These are phyloP conservation scores for Neonectria faginata DNA, from an alignment of 2,329 filamentous ascomycete species.

Conservation along the genomic window DNA sequence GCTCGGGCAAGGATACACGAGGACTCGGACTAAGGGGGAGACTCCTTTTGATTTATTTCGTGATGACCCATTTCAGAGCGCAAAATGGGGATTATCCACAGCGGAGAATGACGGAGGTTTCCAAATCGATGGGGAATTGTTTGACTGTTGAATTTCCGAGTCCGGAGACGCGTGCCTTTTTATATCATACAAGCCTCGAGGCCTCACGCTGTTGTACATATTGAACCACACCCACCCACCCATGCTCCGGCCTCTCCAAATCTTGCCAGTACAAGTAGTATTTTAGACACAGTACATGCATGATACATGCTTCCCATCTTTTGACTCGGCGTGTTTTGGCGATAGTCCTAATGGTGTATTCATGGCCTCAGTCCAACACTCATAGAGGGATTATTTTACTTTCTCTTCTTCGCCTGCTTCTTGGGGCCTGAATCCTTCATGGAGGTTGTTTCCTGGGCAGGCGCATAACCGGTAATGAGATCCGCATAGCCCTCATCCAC, in stretches of 20 bases:
- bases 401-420: constrained; percentile 62
- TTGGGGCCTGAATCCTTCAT: constrained; percentile 54
- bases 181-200: constrained; percentile 52
- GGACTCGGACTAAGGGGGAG: constrained; percentile 64
- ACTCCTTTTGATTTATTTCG: constrained; percentile 26
- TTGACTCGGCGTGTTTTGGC: constrained; percentile 8
- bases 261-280: constrained; percentile 29
- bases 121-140: constrained; percentile 29
- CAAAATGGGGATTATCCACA: constrained; percentile 8
- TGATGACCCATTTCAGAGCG: constrained; percentile 32
- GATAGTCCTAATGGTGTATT: constrained; percentile 8
- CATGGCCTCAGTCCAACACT: too few relatives aligned
- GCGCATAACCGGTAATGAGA: constrained; percentile 63
- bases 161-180: constrained; percentile 46
- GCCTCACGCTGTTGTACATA: constrained; percentile 51
- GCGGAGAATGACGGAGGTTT: constrained; percentile 22
- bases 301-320: constrained; percentile 4
- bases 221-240: constrained; percentile 42
- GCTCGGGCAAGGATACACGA: constrained; percentile 70
- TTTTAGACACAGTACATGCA: constrained; percentile 39
- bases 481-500: constrained; percentile 53
- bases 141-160: constrained; percentile 39
- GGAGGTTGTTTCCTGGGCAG: constrained; percentile 49
- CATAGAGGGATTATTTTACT: constrained; percentile 48
- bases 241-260: constrained; percentile 31